These are phyloP conservation scores for Phaffomyces antillensis DNA, from an alignment of 805 yeast species.

Conservation along the genomic window DNA sequence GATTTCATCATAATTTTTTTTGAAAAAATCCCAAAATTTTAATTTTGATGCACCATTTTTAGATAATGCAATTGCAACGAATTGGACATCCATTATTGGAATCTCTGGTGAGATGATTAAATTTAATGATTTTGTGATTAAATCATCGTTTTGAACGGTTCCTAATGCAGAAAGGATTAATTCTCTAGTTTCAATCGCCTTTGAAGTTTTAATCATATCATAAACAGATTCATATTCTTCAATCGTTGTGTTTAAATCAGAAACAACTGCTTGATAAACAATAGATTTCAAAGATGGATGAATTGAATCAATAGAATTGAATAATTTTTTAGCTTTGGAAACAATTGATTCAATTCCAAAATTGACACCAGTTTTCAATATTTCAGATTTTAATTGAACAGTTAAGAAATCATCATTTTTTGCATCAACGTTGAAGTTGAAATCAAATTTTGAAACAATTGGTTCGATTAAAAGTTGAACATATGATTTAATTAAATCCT, in stretches of 20 bases:
- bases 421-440: constrained; percentile 47
- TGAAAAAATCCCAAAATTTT: constrained; percentile 65
- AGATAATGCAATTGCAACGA: constrained; percentile 67
- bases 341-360: constrained; percentile 42
- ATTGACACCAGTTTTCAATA: constrained; percentile 52
- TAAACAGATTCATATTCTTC: constrained; percentile 56
- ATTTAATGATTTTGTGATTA: constrained; percentile 46
- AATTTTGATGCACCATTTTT: constrained; percentile 54
- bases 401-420: constrained; percentile 46
- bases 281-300: constrained; percentile 70
- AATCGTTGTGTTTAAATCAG: constrained; percentile 54
- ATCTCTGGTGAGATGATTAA: constrained; percentile 47
- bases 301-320: constrained; percentile 48
- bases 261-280: constrained; percentile 55
- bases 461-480: constrained; percentile 45
- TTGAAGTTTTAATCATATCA: constrained; percentile 49
- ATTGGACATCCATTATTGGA: constrained; percentile 67
- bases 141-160: constrained; percentile 40
- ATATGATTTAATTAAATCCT: constrained; percentile 42
- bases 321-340: constrained; percentile 36
- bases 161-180: constrained; percentile 66
- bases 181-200: constrained; percentile 56
- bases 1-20: constrained; percentile 62
- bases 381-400: constrained; percentile 58
- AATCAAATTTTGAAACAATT: constrained; percentile 53